Base-by-base conservation (phyloP, 371 early-diverging fungal genomes). In the Mucor irregularis region DNA sequence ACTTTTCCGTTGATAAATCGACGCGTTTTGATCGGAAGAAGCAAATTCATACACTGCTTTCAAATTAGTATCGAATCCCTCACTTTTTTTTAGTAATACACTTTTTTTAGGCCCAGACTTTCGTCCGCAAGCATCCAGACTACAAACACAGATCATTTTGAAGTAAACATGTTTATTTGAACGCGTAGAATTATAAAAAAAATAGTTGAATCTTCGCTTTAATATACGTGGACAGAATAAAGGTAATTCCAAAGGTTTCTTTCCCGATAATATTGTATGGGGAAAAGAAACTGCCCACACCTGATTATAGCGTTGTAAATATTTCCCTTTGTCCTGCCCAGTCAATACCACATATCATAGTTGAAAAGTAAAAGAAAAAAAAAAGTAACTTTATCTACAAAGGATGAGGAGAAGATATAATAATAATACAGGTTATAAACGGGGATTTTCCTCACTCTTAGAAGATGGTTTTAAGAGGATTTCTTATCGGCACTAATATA, bases 201-300 rank as follows among this genome's bases (percentile, higher is more conserved):
- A 9, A n/a, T 50, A 31, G 40, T 46, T 34, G 38, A 49, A 71
- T 68, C 72, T 69, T 70, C 71, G 69, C 73, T 60, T 59, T 64
- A 49, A 43, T 64, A 67, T 76, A 76, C 77, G 58, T 65, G 74
- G 71, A 66, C 71, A 73, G 68, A 69, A 71, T 64, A 71, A 62
- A 47, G 55, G 54, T 73, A 53, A 66, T 70, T 69, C 65, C 66
- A 26, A 24, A 37, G 50, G 62, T 35, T 58, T 49, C 48, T 33
- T 26, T n/a, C n/a, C n/a, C n/a, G n/a, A n/a, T n/a, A n/a, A n/a
- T n/a, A n/a, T n/a, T 43, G 10, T 35, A 38, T 14, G 21, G n/a
- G 31, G 42, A 21, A 19, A 25, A 24, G 47, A 53, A 59, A 65
- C 62, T 69, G 71, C 62, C 69, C 74, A 69, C 71, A 76, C 73